These are phyloP conservation scores for Trypanosoma boissoni DNA, from an alignment of 208 protist genomes.

Conservation along the genomic window DNA sequence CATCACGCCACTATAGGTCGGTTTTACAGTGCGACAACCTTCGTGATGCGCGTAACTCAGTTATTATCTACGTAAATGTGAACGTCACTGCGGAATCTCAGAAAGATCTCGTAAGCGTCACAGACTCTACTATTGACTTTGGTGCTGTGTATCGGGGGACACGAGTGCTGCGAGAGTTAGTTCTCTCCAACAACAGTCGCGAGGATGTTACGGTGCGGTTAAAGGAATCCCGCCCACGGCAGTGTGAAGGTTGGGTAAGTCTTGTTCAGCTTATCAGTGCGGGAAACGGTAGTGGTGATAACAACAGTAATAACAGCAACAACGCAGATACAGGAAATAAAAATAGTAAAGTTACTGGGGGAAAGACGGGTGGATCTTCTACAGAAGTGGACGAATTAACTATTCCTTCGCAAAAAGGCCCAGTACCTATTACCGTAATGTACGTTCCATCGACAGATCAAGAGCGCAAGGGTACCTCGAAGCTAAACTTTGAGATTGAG, in stretches of 20 bases:
- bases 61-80: conserved; percentile 63
- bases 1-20: conserved; percentile 42
- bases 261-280: conserved; percentile 23
- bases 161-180: conserved; percentile 35
- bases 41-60: conserved; percentile 57
- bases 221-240: conserved; percentile 33
- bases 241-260: conserved; percentile 55
- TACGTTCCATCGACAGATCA: conserved; percentile 57
- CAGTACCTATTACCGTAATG: conserved; percentile 35
- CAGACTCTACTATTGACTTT: conserved; percentile 62
- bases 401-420: conserved; percentile 44
- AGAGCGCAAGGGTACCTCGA: conserved; percentile 48
- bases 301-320: neutral
- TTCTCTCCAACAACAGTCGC: conserved; percentile 40
- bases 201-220: conserved; percentile 55
- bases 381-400: conserved; percentile 52
- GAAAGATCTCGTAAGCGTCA: conserved; percentile 55
- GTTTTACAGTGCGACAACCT: conserved; percentile 85
- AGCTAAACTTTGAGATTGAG: conserved; percentile 76
- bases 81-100: conserved; percentile 57
- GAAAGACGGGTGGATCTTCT: neutral
- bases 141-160: conserved; percentile 80
- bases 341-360: neutral
- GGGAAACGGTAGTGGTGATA: neutral
- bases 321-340: neutral